Evolutionary conservation across 73 alveolate species (phyloP).

Genomic region (Breviolum minutum): DNA sequence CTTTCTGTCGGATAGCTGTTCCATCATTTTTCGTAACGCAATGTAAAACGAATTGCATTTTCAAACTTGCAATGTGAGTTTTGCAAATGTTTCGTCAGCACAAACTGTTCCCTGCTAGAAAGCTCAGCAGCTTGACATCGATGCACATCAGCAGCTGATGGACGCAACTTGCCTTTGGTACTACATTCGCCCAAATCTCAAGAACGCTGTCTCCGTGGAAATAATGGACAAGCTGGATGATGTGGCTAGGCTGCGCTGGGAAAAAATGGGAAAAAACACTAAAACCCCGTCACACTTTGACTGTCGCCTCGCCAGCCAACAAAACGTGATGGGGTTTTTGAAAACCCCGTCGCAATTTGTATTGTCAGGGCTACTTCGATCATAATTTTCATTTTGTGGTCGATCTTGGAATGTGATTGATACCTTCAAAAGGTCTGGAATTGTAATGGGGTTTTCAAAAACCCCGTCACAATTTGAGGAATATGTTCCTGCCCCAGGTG

Average conservation of each 20-base stretch:
- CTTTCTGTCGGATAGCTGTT: not conserved
- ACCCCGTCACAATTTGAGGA: not conserved
- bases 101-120: too few species aligned
- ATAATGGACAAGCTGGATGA: not conserved
- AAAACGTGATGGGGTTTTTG: not conserved
- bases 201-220: not conserved
- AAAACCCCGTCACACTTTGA: too few species aligned
- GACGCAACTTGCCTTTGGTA: not conserved
- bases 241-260: too few species aligned
- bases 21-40: not conserved
- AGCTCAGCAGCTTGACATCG: not conserved
- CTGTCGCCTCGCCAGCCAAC: too few species aligned
- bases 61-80: too few species aligned
- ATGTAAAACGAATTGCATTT: too few species aligned
- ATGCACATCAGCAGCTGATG: not conserved
- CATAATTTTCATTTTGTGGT: not conserved
- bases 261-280: not conserved
- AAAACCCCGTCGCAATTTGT: not conserved
- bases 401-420: not conserved
- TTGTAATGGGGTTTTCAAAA: not conserved
- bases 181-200: not conserved
- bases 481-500: too few species aligned
- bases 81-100: too few species aligned
- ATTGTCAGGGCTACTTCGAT: not conserved
- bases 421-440: not conserved